These are phyloP conservation scores for Nigrospora osmanthi DNA, from an alignment of 2,329 filamentous ascomycete genomes.

Conservation along the genomic window DNA sequence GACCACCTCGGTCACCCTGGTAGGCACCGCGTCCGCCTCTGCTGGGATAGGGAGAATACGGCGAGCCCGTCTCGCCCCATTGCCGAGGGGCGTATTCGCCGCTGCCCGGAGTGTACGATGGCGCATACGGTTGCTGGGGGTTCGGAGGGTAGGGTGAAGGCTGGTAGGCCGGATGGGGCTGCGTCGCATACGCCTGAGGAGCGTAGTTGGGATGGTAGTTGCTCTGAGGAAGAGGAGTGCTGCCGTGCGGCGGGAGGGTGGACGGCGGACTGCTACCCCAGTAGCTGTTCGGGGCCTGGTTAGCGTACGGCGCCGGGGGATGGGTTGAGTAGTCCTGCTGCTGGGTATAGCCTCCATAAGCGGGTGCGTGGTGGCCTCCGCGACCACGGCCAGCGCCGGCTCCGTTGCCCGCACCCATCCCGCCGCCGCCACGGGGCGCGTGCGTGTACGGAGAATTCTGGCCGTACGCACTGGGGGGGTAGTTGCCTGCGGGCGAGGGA, in stretches of 20 bases:
- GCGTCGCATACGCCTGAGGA: conserved; percentile 41
- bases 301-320: conserved; percentile 10
- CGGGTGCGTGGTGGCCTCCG: conserved; percentile 10
- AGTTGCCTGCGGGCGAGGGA: conserved; percentile 13
- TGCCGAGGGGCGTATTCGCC: conserved; percentile 31
- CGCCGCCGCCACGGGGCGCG: conserved; percentile 17
- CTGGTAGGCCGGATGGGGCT: conserved; percentile 28
- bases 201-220: conserved; percentile 53
- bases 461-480: conserved; percentile 14
- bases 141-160: conserved; percentile 22
- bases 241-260: conserved; percentile 20
- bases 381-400: conserved; percentile 12
- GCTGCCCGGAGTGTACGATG: conserved; percentile 30
- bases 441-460: conserved; percentile 37
- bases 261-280: conserved; percentile 14
- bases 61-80: conserved; percentile 28
- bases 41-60: conserved; percentile 19
- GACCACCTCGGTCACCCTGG: conserved; percentile 33
- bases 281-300: conserved; percentile 19
- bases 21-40: conserved; percentile 35
- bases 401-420: conserved; percentile 10
- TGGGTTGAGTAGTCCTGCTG: conserved; percentile 16
- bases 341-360: conserved; percentile 16
- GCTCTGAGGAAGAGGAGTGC: conserved; percentile 27
- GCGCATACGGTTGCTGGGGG: conserved; percentile 24